Evolutionary conservation across 805 yeast species (phyloP), one percentile per base, ranked within the genome.

Genomic region (Saturnispora quitensis): DNA sequence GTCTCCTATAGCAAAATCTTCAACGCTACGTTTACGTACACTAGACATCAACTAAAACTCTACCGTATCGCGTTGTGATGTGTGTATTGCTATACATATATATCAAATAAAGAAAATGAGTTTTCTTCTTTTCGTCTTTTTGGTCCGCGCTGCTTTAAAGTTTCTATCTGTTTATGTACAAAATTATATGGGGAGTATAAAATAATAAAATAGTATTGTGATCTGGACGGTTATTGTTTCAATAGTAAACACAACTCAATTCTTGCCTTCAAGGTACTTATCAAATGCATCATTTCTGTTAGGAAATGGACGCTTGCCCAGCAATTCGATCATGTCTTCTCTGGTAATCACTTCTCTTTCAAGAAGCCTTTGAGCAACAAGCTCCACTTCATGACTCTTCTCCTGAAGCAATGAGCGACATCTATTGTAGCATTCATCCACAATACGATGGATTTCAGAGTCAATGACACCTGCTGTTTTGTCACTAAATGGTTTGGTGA

Each of bases 261-360:
- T 24, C 18, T 40, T 61, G 5, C 54, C 56, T n/a, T 60, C 86
- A 55, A 90, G 71, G 62, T 90, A 90, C 65, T 87, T 88, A 67
- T 89, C 96, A 68, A 90, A 89, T 1, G 96, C 96, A 63, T 86
- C 95, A 61, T 86, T 86, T 64, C 80, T 76, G 62, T 85, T 88
- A 15, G 82, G 79, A 73, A 82, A 86, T 40, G 90, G 90, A 60
- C 95, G 75, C 56, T 83, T 81, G 1, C 95, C 95, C 35, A 86
- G 73, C 36, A 87, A 62, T 48, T 86, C 72, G 49, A 86, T 77
- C 88, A 86, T 84, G 63, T 86, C 95, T 56, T 81, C 84, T 64
- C 95, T 77, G 0, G 90, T 84, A 56, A 86, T 75, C n/a, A 83
- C 89, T 63, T 86, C 95, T 64, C 85, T 86, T 49, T 69, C 66